Evolutionary conservation across 768 basidiomycete genomes (phyloP).

Genomic region (Calvatia gigantea): DNA sequence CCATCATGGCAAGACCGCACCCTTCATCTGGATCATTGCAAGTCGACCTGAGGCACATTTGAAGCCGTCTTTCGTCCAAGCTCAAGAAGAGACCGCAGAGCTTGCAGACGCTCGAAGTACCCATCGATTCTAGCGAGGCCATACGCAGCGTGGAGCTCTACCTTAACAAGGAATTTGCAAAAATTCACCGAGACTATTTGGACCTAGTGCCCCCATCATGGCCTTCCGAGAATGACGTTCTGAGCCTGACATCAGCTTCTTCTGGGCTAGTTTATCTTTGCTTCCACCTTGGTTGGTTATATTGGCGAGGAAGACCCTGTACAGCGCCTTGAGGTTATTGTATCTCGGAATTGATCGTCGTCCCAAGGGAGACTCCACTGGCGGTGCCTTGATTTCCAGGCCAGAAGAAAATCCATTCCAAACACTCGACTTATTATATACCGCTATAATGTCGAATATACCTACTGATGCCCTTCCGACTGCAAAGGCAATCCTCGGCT

Average conservation of each 20-base stretch:
- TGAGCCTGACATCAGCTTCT: not conserved
- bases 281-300: not conserved
- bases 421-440: not conserved
- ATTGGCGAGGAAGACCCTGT: not conserved
- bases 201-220: not conserved
- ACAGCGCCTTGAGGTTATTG: not conserved
- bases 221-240: not conserved
- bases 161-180: not conserved
- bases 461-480: not conserved
- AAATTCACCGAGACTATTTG: not conserved
- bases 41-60: not conserved
- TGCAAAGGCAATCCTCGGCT: not conserved
- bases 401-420: not conserved
- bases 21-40: not conserved
- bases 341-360: not conserved
- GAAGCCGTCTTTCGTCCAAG: not conserved
- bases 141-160: not conserved
- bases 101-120: not conserved
- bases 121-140: not conserved
- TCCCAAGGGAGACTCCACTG: not conserved
- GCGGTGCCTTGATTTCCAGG: not conserved
- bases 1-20: not conserved
- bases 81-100: not conserved
- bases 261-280: not conserved
- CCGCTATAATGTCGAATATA: not conserved